Conservation (phyloP, 139 green algal genomes). For the Haematococcus lacustris region DNA sequence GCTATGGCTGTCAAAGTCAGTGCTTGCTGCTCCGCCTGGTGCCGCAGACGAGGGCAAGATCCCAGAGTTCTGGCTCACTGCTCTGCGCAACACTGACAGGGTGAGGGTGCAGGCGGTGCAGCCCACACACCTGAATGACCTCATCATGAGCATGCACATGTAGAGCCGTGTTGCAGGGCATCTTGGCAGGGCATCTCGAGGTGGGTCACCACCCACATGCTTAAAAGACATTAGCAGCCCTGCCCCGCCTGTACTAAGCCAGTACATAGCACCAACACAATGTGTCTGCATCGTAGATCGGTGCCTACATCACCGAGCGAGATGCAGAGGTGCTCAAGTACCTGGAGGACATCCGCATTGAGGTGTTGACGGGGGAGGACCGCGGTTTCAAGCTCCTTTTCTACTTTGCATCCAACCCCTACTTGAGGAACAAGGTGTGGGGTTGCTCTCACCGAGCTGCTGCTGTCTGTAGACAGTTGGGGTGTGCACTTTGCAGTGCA, state of each 20-base stretch:
- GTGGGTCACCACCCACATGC: neutral
- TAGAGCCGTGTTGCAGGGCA: no score
- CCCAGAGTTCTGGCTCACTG: constrained; percentile 54
- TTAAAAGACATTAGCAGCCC: neutral
- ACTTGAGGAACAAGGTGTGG: constrained; percentile 47
- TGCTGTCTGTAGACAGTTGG: no score
- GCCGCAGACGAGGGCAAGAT: constrained; percentile 29
- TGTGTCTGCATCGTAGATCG: neutral
- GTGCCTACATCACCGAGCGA: constrained; percentile 41
- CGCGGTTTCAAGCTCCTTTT: constrained; percentile 50
- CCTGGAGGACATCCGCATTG: constrained; percentile 7
- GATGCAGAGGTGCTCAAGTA: constrained; percentile 38
- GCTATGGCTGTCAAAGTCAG: no score
- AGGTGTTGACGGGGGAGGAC: constrained; percentile 38
- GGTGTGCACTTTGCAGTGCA: no score
- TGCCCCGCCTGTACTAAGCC: neutral
- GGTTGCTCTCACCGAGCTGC: no score
- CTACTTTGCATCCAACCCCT: constrained; percentile 41
- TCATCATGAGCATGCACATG: no score
- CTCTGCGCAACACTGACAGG: constrained; percentile 49
- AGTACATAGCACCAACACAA: neutral
- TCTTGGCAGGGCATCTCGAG: no score
- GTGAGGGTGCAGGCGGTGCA: no score
- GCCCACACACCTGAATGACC: no score
- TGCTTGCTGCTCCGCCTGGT: neutral